Base-by-base conservation (phyloP, 2,329 filamentous ascomycete species). In the Monilinia polystroma region DNA sequence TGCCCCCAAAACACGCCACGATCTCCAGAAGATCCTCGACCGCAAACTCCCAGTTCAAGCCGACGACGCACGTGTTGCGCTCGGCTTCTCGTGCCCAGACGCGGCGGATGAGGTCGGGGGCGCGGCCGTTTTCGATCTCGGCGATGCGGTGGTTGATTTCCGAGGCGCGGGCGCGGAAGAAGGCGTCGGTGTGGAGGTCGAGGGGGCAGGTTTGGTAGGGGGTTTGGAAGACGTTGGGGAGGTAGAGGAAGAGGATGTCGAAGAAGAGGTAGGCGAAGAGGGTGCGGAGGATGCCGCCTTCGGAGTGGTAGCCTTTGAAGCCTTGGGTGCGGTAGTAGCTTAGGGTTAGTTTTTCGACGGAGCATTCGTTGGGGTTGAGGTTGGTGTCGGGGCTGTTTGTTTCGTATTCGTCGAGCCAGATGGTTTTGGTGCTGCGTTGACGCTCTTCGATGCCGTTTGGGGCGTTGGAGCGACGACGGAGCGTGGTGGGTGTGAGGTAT, bases 141-240 rank as follows among this genome's bases (percentile, higher is more conserved):
- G 91, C 92, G 2, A 98, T 83, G 0, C 93, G 87, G 70, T 88
- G 87, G 75, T 97, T 96, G 76, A 98, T 95, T 79, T 97, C 93
- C 4, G 90, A 92, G 47, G 90, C 87, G n/a, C 95, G 86, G 0
- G 89, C 87, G 0, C 91, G 86, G 75, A 92, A 98, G 80, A 99
- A 99, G 3, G 90, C 88, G 76, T 99, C 95, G 0, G 93, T 97
- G 76, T 96, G 90, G 7, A 99, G 81, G 77, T 99, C 95, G 4
- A 99, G 81, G 0, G 95, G 95, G 74, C 92, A 97, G 0, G 92
- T 96, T 78, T 99, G 95, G 76, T 92, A 99, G 0, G 90, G 87
- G 7, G 95, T 99, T 77, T 98, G 94, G 78, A 99, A 99, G 66
- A 99, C 94, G 73, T 98, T 97, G 35, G 95, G 94, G 6, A 98